Evolutionary conservation across 768 basidiomycete species (phyloP).

Genomic region (Pleurotus salmoneostramineus): DNA sequence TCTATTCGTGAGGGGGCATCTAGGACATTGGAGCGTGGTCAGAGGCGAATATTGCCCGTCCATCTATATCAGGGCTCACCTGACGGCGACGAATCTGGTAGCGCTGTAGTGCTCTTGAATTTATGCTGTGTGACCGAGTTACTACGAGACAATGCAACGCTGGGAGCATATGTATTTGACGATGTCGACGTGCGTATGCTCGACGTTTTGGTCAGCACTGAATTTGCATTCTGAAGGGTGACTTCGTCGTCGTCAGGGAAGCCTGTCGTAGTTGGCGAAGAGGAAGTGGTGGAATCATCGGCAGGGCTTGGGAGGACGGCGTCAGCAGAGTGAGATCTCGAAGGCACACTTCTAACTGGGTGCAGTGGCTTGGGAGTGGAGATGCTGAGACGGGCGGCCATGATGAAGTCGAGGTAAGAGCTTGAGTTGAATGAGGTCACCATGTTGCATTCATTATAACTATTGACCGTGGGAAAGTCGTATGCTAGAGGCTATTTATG

Average conservation of each 20-base stretch:
- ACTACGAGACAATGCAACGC: not conserved
- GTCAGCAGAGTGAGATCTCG: too few relatives aligned
- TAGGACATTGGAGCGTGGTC: not conserved
- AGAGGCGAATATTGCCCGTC: not conserved
- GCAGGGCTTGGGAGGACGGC: too few relatives aligned
- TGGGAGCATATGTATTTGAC: not conserved
- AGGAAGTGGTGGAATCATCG: not conserved
- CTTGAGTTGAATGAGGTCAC: too few relatives aligned
- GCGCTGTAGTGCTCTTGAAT: slow-evolving; percentile 3
- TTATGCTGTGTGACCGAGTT: not conserved
- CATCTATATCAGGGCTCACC: not conserved
- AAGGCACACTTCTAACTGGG: too few relatives aligned
- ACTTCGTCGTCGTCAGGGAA: not conserved
- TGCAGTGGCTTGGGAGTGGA: too few relatives aligned
- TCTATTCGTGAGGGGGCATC: slow-evolving; percentile 14
- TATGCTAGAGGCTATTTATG: too few relatives aligned
- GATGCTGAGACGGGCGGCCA: too few relatives aligned
- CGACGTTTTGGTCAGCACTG: not conserved
- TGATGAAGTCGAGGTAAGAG: too few relatives aligned
- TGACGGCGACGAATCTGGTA: not conserved
- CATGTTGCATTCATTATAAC: too few relatives aligned
- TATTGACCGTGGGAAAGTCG: too few relatives aligned
- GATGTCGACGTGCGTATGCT: slow-evolving; percentile 1
- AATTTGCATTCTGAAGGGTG: not conserved
- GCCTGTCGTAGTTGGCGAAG: not conserved